Evolutionary conservation across 768 basidiomycete genomes (phyloP).

Genomic region (Mycena crocata): DNA sequence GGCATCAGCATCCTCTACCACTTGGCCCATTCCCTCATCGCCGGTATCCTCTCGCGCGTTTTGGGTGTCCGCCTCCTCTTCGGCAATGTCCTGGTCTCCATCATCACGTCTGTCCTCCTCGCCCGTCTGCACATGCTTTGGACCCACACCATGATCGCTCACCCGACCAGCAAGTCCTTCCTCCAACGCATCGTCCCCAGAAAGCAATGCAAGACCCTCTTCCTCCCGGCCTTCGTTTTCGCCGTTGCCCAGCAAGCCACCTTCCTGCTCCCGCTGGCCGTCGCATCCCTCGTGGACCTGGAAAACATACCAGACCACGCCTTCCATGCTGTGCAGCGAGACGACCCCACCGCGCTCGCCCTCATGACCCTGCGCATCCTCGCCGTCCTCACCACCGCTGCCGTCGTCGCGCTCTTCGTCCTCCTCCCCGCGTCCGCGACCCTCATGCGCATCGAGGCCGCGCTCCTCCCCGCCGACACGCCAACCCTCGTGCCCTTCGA

Average conservation of each 20-base stretch:
- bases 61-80: neutral
- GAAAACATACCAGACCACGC: neutral
- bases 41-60: neutral
- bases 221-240: conserved; percentile 7
- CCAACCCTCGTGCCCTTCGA: conserved; percentile 4
- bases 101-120: conserved; percentile 4
- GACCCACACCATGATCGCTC: conserved; percentile 9
- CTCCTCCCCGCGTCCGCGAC: conserved; percentile 1
- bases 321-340: neutral
- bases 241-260: conserved; percentile 12
- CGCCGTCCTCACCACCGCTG: conserved; percentile 5
- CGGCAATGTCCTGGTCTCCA: neutral
- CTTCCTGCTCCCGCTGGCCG: neutral
- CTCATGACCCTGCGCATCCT: conserved; percentile 4
- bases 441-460: conserved; percentile 13
- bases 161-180: conserved; percentile 6
- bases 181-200: conserved; percentile 4
- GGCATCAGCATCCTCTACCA: conserved; percentile 1
- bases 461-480: conserved; percentile 9
- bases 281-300: neutral
- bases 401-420: neutral
- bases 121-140: conserved; percentile 19
- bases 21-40: neutral
- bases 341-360: neutral
- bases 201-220: neutral